Evolutionary conservation across 2,329 filamentous ascomycete genomes (phyloP), one percentile per base, ranked within the genome.

Genomic region (Dothideomycetes sp.): DNA sequence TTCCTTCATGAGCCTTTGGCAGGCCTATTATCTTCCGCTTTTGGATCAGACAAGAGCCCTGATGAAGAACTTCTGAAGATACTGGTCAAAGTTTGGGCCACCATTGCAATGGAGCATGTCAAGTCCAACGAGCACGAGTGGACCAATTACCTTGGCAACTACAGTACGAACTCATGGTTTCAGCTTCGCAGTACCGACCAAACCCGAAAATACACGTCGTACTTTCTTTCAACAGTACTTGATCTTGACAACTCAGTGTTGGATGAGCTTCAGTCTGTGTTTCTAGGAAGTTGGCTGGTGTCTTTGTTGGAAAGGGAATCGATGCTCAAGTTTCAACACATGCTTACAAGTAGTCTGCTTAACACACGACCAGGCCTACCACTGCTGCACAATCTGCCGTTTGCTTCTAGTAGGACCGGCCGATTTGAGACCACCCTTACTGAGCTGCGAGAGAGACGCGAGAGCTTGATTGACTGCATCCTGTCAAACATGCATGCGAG

Each of bases 261-360:
- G 35, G 44, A 56, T 5, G 61, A 69, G 27, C 66, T 74, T 44
- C 63, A 59, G 38, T 43, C 57, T 4, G 62, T 65, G n/a, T 65
- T 75, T 34, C 49, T 76, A n/a, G 59, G 59, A 4, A 62, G 66
- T 30, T 75, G 77, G 65, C 50, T 79, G 27, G 57, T 65, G 10
- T 73, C 64, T 11, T 54, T 80, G 18, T 72, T 73, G 3, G 77
- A 80, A 48, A 64, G 76, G 36, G 70, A 74, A 37, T 72, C 75
- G 2, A 63, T 70, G 56, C 61, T 81, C 32, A 77, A 77, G 48
- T 78, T 72, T 45, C 77, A 81, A 49, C 66, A 79, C 52, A 56
- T 59, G 17, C 61, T 80, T 5, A 74, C 75, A 0, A 57, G 62
- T n/a, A 63, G 65, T 3, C 51, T 81, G 27, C 51, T 77, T 22